Base-by-base conservation (phyloP, 805 yeast species). In the Groenewaldozyma salmanticensis region DNA sequence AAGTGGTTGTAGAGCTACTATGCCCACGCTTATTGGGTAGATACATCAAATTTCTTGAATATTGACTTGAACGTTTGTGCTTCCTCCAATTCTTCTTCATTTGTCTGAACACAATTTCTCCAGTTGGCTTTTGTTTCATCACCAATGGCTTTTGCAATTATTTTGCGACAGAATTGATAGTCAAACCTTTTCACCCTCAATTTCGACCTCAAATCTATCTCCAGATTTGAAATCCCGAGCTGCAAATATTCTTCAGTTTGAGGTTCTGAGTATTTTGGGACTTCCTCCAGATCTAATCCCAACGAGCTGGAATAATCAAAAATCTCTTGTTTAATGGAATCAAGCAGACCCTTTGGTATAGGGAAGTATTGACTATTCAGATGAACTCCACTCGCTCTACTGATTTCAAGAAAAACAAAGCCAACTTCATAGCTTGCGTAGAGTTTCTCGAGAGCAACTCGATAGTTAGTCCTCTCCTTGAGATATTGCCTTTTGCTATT, bases 141-240 rank as follows among this genome's bases (percentile, higher is more conserved):
- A 34, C 69, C 74, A 38, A 87, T 54, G 2, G 79, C 59, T 46
- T 68, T 67, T 0, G 95, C 88, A 21, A 84, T 52, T 1, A 82
- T 87, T 52, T 86, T 70, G 56, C 96, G 67, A 1, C 95, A 94
- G 52, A 88, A 83, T 50, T 84, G 95, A 11, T 85, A 60, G 57
- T 88, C 96, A 5, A 86, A 61, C 9, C 68, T 49, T 39, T 39
- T 38, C 19, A 39, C 33, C 4, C 36, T 18, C 27, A 51, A 34
- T 17, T 46, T 38, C 6, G 47, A 43, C 31, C 40, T 41, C 13
- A 46, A 47, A 32, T 32, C 27, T 27, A 33, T 38, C 21, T 34
- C 29, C n/a, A 33, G 45, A 9, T 45, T 52, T 3, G 43, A 42
- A 5, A 58, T 47, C 50, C 36, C 54, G 47, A 29, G 46, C 52